Evolutionary conservation across 2,329 filamentous ascomycete genomes (phyloP).

Genomic region (Phialocephala sp.): DNA sequence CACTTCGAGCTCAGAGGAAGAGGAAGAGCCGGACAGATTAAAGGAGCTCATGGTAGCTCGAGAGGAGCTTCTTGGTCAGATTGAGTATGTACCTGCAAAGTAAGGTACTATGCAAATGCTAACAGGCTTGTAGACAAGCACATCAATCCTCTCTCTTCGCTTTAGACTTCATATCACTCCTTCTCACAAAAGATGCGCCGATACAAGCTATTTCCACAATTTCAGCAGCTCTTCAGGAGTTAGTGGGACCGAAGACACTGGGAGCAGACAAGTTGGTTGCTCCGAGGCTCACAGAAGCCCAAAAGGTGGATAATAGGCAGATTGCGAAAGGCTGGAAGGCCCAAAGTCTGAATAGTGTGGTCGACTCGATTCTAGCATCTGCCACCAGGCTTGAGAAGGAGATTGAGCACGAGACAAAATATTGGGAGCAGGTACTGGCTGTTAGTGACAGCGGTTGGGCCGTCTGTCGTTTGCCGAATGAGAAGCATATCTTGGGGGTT

Average conservation of each 20-base stretch:
- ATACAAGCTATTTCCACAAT: constrained; percentile 72
- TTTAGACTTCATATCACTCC: constrained; percentile 82
- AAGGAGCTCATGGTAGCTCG: constrained; percentile 52
- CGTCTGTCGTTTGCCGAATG: constrained; percentile 75
- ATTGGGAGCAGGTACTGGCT: constrained; percentile 85
- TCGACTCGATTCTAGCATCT: constrained; percentile 75
- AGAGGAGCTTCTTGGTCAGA: constrained; percentile 61
- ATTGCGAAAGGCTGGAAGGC: constrained; percentile 76
- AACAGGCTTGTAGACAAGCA: constrained; percentile 45
- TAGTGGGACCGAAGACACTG: constrained; percentile 76
- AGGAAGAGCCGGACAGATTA: constrained; percentile 46
- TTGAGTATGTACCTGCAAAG: constrained; percentile 54
- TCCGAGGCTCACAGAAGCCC: constrained; percentile 61
- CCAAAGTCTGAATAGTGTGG: constrained; percentile 75
- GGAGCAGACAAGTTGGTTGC: constrained; percentile 69
- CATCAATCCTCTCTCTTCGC: constrained; percentile 70
- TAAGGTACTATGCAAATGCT: constrained; percentile 17
- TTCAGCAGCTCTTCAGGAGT: constrained; percentile 71
- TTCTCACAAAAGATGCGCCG: constrained; percentile 82
- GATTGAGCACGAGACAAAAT: constrained; percentile 79
- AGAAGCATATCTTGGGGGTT: constrained; percentile 78
- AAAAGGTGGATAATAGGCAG: constrained; percentile 60
- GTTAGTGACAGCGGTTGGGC: constrained; percentile 88
- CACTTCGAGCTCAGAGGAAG: constrained; percentile 54
- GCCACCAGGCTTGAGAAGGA: constrained; percentile 76